Percentiles rank a stretch among this genome's conserved stretches.
Evolutionary conservation across 306 rosid species (phyloP).

Genomic region (Sechiopsis laciniata): DNA sequence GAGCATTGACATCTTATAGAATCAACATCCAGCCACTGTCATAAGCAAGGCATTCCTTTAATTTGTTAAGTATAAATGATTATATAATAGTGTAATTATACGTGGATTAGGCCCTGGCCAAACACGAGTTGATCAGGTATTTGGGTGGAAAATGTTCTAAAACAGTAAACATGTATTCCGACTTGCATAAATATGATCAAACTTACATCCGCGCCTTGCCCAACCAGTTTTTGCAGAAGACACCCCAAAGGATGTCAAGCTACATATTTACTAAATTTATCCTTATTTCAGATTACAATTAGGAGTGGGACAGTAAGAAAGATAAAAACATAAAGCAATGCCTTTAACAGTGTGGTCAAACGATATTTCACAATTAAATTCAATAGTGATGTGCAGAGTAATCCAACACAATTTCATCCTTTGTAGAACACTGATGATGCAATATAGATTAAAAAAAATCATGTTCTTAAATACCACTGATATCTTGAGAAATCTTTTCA

Average conservation of each 20-base stretch:
- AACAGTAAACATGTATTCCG: not conserved
- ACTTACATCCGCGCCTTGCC: not conserved
- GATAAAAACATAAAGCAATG: not conserved
- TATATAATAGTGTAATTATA: not conserved
- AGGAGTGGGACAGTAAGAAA: not conserved
- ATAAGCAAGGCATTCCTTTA: not conserved
- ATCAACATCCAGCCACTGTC: not conserved
- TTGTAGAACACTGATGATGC: not conserved
- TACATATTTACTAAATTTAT: not conserved
- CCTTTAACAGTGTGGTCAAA: not conserved
- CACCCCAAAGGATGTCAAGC: not conserved
- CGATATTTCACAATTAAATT: not conserved
- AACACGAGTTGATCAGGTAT: not conserved
- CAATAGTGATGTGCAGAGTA: not conserved
- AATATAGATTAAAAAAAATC: not conserved
- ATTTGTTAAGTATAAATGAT: not conserved
- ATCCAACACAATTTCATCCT: not conserved
- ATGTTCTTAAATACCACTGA: not conserved
- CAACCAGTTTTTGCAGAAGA: slow-evolving; percentile 8
- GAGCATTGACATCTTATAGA: not conserved
- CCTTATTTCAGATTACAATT: slow-evolving; percentile 8
- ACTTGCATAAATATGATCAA: not conserved
- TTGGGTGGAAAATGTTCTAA: not conserved
- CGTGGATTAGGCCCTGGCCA: not conserved
- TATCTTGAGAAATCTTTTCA: not conserved